Percentiles rank a stretch among this genome's conserved stretches.
phyloP scores from a whole-genome alignment of 2,329 filamentous ascomycete species.

The Alternaria longipes region DNA sequence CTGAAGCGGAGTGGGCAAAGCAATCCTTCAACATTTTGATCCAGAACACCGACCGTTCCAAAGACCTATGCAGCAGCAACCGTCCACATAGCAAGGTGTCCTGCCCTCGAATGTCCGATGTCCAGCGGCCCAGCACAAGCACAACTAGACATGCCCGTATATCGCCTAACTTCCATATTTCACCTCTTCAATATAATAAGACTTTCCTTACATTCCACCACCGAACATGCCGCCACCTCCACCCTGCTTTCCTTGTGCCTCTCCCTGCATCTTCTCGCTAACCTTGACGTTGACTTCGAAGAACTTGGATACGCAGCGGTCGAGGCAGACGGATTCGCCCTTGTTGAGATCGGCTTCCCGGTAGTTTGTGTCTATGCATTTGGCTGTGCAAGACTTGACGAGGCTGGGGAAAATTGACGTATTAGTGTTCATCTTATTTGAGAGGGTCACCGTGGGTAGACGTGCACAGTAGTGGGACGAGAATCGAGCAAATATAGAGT shows the following conservation, averaged over 20 bases:
- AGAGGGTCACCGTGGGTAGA: not conserved
- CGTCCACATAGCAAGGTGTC: not conserved
- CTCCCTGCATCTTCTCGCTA: constrained; percentile 92
- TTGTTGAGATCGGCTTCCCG: constrained; percentile 98
- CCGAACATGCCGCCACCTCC: constrained; percentile 40
- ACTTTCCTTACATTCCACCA: constrained; percentile 32
- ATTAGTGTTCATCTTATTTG: constrained; percentile 3
- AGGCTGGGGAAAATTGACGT: constrained; percentile 63
- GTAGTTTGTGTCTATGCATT: constrained; percentile 93
- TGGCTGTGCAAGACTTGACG: constrained; percentile 87
- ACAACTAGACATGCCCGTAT: not conserved
- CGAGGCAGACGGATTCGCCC: constrained; percentile 97
- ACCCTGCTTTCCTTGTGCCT: constrained; percentile 69
- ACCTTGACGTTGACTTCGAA: constrained; percentile 99
- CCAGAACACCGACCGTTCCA: not conserved
- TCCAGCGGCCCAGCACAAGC: not conserved
- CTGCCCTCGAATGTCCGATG: not conserved
- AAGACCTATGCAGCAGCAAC: not conserved
- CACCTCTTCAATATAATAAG: not conserved
- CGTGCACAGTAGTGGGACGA: not conserved
- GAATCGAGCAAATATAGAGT: not conserved
- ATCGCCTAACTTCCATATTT: not conserved
- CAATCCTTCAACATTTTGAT: not conserved
- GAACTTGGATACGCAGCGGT: constrained; percentile 97
- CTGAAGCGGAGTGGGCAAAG: not conserved